A percentile compares a stretch with the other conserved stretches of the same genome.
Conservation (phyloP, 352 stramenopile species). For the Globisporangium acanthophoron region DNA sequence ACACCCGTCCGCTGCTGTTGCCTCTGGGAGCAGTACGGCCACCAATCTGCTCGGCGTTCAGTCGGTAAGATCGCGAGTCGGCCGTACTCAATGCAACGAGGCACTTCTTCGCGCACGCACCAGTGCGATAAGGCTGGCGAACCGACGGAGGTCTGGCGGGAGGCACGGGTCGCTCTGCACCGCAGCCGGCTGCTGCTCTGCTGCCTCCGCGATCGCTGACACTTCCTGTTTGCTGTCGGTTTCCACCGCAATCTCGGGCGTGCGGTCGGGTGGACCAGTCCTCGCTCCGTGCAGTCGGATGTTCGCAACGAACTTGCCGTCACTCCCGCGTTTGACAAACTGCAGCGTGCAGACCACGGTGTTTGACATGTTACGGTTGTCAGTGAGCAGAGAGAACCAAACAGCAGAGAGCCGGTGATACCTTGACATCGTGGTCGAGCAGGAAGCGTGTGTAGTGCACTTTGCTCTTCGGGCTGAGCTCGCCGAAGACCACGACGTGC, state of each 20-base stretch:
- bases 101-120: conserved; percentile 8
- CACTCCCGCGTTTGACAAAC: conserved; percentile 43
- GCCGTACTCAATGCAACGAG: not conserved
- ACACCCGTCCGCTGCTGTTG: conserved; percentile 7
- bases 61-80: not conserved
- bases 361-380: conserved; percentile 11
- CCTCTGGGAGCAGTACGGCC: not conserved
- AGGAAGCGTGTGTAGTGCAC: conserved; percentile 69
- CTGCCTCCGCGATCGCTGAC: not conserved
- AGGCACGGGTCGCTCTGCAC: not conserved
- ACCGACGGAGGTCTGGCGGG: conserved; percentile 15
- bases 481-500: conserved; percentile 56
- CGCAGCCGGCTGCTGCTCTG: not conserved
- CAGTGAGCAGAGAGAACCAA: conserved; percentile 8
- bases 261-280: not conserved
- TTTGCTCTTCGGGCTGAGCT: conserved; percentile 50
- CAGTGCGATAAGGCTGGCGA: conserved; percentile 31
- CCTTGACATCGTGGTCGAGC: conserved; percentile 57
- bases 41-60: not conserved
- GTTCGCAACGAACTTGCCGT: conserved; percentile 54
- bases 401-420: conserved; percentile 20
- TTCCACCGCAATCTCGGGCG: not conserved
- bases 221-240: not conserved
- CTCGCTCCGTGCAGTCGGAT: conserved; percentile 24
- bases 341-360: conserved; percentile 12